Base-by-base conservation (phyloP, 139 green algal species). In the Volvox africanus region DNA sequence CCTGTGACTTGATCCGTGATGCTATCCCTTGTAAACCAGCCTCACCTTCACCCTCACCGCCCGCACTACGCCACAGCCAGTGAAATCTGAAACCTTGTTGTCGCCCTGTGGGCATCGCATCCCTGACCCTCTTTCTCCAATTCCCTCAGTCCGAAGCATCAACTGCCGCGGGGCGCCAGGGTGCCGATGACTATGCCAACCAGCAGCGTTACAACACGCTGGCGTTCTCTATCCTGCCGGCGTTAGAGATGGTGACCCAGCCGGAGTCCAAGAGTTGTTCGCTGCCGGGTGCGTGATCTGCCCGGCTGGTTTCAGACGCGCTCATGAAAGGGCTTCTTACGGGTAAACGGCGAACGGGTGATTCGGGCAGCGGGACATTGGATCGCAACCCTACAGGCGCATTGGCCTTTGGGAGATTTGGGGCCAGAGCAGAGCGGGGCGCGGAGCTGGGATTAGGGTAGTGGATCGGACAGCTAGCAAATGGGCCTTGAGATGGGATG, bases 141-240 rank as follows among this genome's bases (percentile, higher is more conserved):
- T 17, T 30, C 26, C 14, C 17, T 3, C 71, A 90, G 71, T 20
- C 30, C 50, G 44, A 82, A 37, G 71, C 71, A 26, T 0, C 0
- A 69, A 83, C 71, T 69, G 14, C n/a, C n/a, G 30, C 36, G 5
- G 86, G 86, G 24, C 71, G 71, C 50, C 71, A 73, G 44, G 71
- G 37, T 0, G 50, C 61, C 71, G 22, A 13, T 50, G 71, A 75
- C 71, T 90, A 90, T 69, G 26, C n/a, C n/a, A 44, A 68, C 71
- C 28, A 1, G 9, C 86, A 85, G 86, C 86, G 86, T 33, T 90
- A 90, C 71, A 83, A 90, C 86, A 90, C 86, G 20, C 55, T 90
- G 20, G 86, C 86, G 26, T 80, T 82, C 86, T 37, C 86, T 61
- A 84, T 90, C 30, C 86, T 90, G 75, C 86, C 86, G 1, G 86